phyloP scores from a whole-genome alignment of 257 asterid genomes.

The Gentiana straminea region DNA sequence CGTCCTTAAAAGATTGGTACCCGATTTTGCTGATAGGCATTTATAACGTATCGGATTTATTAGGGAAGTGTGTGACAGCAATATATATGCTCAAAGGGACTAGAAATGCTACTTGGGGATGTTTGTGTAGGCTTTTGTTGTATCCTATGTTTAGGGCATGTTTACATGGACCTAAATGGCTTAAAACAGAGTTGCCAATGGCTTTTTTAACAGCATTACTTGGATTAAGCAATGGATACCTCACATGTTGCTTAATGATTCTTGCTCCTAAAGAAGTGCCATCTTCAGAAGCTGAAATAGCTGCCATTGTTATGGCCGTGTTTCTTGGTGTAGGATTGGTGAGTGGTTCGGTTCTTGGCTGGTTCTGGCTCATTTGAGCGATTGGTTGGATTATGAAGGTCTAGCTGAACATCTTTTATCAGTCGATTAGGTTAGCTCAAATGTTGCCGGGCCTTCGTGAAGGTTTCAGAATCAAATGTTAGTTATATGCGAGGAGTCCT shows the following conservation, averaged over 20 bases:
- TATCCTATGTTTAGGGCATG: conserved; percentile 58
- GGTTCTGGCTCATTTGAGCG: conserved; percentile 65
- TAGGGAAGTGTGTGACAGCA: conserved; percentile 58
- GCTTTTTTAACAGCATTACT: conserved; percentile 42
- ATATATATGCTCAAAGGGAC: conserved; percentile 22
- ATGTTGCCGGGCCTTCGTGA: too few species aligned
- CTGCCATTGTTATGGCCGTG: conserved; percentile 66
- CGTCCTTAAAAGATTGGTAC: conserved; percentile 51
- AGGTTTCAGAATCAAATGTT: too few species aligned
- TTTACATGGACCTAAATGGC: conserved; percentile 67
- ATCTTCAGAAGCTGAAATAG: conserved; percentile 50
- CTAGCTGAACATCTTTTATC: background rate
- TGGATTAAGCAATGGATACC: conserved; percentile 65
- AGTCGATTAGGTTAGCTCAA: too few species aligned
- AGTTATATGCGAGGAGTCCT: too few species aligned
- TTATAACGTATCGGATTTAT: conserved; percentile 50
- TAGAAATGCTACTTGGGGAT: conserved; percentile 49
- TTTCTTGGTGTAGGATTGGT: conserved; percentile 53
- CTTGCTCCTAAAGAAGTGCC: conserved; percentile 59
- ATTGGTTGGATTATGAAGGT: background rate
- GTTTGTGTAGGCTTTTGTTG: conserved; percentile 46
- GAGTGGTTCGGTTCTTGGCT: conserved; percentile 56
- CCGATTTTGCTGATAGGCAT: conserved; percentile 45
- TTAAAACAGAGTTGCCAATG: conserved; percentile 55
- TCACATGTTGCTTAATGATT: conserved; percentile 74